Percentiles rank a stretch among this genome's conserved stretches.
Conservation (phyloP, 805 yeast genomes). For the Grigorovia transvaalensis region DNA sequence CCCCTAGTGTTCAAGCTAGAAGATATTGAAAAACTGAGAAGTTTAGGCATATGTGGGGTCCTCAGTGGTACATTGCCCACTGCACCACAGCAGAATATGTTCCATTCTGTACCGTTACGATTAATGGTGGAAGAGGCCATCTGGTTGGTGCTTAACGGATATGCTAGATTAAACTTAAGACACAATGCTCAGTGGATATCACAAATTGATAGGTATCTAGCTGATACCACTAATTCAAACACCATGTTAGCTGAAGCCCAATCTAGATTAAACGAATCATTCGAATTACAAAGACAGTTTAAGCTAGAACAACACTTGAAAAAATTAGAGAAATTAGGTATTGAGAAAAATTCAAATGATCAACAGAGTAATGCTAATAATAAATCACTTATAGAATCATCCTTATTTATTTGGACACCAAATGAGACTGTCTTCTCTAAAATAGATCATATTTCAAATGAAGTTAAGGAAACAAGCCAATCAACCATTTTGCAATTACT, state of each 20-base stretch:
- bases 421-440: slow-evolving; percentile 6
- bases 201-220: slow-evolving; percentile 22
- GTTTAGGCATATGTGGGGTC: slow-evolving; percentile 62
- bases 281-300: slow-evolving; percentile 14
- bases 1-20: slow-evolving; percentile 52
- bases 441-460: background rate
- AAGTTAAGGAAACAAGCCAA: background rate
- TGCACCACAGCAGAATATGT: slow-evolving; percentile 90
- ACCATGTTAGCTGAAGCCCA: slow-evolving; percentile 1
- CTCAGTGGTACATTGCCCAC: slow-evolving; percentile 74
- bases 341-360: slow-evolving; percentile 1
- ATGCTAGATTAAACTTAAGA: slow-evolving; percentile 31
- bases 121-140: slow-evolving; percentile 63
- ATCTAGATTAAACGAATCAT: slow-evolving; percentile 7
- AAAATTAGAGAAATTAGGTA: slow-evolving; percentile 15
- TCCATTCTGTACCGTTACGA: slow-evolving; percentile 73
- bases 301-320: slow-evolving; percentile 14
- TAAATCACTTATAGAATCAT: slow-evolving; percentile 13
- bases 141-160: slow-evolving; percentile 43
- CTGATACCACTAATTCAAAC: slow-evolving; percentile 18
- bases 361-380: background rate
- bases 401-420: slow-evolving; percentile 17
- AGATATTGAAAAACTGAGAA: slow-evolving; percentile 44
- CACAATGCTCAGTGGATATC: background rate
- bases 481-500: background rate